These are phyloP conservation scores for Fistulifera pelliculosa DNA, from an alignment of 108 stramenopile genomes.

Conservation along the genomic window DNA sequence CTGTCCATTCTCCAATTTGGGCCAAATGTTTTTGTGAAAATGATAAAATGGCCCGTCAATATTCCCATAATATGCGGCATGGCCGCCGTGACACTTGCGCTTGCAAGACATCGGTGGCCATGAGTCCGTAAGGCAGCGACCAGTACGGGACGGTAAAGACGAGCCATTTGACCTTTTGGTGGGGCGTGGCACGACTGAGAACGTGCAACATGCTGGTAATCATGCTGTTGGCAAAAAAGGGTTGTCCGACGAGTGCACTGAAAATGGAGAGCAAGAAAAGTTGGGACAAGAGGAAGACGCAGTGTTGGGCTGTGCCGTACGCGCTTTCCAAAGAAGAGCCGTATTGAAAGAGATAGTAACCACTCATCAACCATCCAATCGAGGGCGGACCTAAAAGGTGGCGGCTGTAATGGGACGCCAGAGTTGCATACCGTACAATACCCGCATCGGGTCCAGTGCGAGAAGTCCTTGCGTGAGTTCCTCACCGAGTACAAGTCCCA, in stretches of 20 bases:
- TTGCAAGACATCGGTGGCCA: conserved; percentile 78
- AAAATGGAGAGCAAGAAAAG: conserved; percentile 41
- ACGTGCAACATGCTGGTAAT: conserved; percentile 87
- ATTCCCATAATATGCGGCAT: conserved; percentile 84
- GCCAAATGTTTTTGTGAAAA: conserved; percentile 80
- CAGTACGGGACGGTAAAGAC: conserved; percentile 84
- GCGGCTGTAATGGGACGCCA: conserved; percentile 85
- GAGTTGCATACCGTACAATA: conserved; percentile 64
- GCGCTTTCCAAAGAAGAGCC: conserved; percentile 76
- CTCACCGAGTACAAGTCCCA: conserved; percentile 73
- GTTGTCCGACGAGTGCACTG: conserved; percentile 58
- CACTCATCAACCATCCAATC: conserved; percentile 77
- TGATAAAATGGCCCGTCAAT: conserved; percentile 77
- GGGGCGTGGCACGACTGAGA: conserved; percentile 71
- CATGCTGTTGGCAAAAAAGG: conserved; percentile 70
- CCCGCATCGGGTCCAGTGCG: conserved; percentile 71
- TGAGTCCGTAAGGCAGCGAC: conserved; percentile 78
- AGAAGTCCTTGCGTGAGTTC: conserved; percentile 72
- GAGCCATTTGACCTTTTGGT: conserved; percentile 79
- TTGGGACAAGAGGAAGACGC: conserved; percentile 66
- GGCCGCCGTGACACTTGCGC: conserved; percentile 55
- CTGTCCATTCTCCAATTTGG: conserved; percentile 64
- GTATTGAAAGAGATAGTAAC: conserved; percentile 79
- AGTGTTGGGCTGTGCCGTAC: conserved; percentile 69
- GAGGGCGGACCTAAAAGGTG: conserved; percentile 79